phyloP scores from a whole-genome alignment of 225 moss, liverwort and hornwort species.

The Marchantia polymorpha region DNA sequence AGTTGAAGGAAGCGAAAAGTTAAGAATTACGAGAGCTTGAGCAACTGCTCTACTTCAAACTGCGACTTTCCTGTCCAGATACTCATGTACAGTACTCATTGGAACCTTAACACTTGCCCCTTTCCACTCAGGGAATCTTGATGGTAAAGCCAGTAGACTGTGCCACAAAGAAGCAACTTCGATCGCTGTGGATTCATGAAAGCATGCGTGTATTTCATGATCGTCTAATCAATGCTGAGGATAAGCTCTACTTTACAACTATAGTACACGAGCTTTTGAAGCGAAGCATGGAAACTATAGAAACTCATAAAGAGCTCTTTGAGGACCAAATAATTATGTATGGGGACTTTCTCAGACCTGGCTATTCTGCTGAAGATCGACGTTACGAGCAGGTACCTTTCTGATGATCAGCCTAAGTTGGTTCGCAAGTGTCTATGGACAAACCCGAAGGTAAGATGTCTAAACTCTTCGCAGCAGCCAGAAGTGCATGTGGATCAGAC shows the following conservation, averaged over 20 bases:
- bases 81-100: too few species aligned
- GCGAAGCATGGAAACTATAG: conserved; percentile 65
- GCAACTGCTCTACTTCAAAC: too few species aligned
- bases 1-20: too few species aligned
- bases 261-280: conserved; percentile 74
- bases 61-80: too few species aligned
- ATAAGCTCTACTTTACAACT: conserved; percentile 56
- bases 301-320: conserved; percentile 68
- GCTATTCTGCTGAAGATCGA: conserved; percentile 59
- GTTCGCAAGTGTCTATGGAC: neutral
- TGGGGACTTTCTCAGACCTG: conserved; percentile 67
- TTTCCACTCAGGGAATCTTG: conserved; percentile 61
- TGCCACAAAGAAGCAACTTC: conserved; percentile 64
- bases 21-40: too few species aligned
- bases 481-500: neutral
- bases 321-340: conserved; percentile 77
- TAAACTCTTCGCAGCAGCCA: neutral
- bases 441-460: neutral
- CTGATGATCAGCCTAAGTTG: neutral
- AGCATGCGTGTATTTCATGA: conserved; percentile 92
- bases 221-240: conserved; percentile 62
- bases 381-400: conserved; percentile 64
- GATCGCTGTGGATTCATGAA: conserved; percentile 84
- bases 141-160: conserved; percentile 75
- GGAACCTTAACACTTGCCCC: neutral